phyloP scores from a whole-genome alignment of 2,329 filamentous ascomycete genomes.

The Fusarium redolens region DNA sequence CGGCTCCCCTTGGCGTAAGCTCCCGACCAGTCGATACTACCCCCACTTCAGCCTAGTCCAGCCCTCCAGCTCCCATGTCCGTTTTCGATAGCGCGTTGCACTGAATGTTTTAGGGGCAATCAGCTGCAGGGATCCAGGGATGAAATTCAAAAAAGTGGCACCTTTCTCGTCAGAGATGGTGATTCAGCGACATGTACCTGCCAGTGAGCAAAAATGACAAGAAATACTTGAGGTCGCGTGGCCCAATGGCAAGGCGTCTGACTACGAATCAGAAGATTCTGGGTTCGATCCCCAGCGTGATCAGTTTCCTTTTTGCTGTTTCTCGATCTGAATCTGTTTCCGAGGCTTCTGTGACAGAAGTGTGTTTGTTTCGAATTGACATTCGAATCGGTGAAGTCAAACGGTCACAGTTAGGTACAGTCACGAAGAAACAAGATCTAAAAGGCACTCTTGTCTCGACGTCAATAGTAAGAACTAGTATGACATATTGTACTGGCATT shows the following conservation, averaged over 20 bases:
- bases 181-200: not conserved
- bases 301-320: slow-evolving; percentile 10
- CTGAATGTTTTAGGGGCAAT: slow-evolving; percentile 40
- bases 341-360: not conserved
- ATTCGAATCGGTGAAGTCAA: not conserved
- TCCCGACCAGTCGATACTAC: slow-evolving; percentile 38
- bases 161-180: not conserved
- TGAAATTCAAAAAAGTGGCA: not conserved
- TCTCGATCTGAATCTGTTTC: not conserved
- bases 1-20: slow-evolving; percentile 31
- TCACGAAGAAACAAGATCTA: accelerated
- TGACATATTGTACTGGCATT: not conserved
- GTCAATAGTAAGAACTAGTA: not conserved
- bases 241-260: slow-evolving; percentile 45
- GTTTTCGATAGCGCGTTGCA: slow-evolving; percentile 33
- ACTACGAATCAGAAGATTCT: slow-evolving; percentile 47
- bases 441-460: not conserved
- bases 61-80: slow-evolving; percentile 31
- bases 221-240: slow-evolving; percentile 17
- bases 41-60: slow-evolving; percentile 39
- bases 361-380: not conserved
- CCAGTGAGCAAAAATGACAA: accelerated
- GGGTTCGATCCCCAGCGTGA: slow-evolving; percentile 45
- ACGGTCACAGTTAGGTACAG: not conserved
- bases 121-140: slow-evolving; percentile 29